phyloP scores from a whole-genome alignment of 805 yeast species.

The Cyberlindnera suaveolens region DNA sequence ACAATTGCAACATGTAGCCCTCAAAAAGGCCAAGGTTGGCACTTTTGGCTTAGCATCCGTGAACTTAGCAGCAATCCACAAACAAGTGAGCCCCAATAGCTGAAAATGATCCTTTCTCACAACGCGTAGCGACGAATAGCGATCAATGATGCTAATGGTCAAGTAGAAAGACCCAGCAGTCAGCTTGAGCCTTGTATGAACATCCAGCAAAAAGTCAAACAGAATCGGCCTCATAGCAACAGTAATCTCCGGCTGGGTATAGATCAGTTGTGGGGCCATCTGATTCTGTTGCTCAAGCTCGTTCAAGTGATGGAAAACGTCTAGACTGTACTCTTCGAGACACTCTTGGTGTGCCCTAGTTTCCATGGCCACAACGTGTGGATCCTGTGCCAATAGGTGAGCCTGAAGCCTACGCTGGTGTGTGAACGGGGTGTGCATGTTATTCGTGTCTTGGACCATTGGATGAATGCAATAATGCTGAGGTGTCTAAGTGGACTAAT shows the following conservation, averaged over 20 bases:
- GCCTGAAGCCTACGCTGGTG: slow-evolving; percentile 21
- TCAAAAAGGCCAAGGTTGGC: slow-evolving; percentile 45
- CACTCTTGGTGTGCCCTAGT: slow-evolving; percentile 37
- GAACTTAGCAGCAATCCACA: slow-evolving; percentile 85
- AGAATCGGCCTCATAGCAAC: slow-evolving; percentile 63
- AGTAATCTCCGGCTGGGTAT: slow-evolving; percentile 36
- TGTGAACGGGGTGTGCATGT: slow-evolving; percentile 16
- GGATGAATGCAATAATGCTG: not conserved
- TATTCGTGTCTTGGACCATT: not conserved
- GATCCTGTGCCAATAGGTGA: slow-evolving; percentile 29
- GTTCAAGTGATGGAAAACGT: slow-evolving; percentile 31
- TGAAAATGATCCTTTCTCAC: slow-evolving; percentile 81
- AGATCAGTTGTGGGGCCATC: slow-evolving; percentile 24
- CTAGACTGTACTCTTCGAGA: slow-evolving; percentile 40
- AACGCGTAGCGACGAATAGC: slow-evolving; percentile 78
- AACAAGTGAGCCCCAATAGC: slow-evolving; percentile 75
- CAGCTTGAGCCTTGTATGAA: slow-evolving; percentile 56
- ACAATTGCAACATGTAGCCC: slow-evolving; percentile 52
- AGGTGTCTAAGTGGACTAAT: slow-evolving; percentile 5
- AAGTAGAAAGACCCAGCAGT: slow-evolving; percentile 60
- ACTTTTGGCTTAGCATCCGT: slow-evolving; percentile 63
- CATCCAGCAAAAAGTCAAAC: slow-evolving; percentile 75
- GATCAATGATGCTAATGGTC: slow-evolving; percentile 69
- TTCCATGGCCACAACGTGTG: slow-evolving; percentile 40
- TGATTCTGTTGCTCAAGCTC: slow-evolving; percentile 27